phyloP scores from a whole-genome alignment of 371 early-diverging fungal species.

The Mortierella sp. region DNA sequence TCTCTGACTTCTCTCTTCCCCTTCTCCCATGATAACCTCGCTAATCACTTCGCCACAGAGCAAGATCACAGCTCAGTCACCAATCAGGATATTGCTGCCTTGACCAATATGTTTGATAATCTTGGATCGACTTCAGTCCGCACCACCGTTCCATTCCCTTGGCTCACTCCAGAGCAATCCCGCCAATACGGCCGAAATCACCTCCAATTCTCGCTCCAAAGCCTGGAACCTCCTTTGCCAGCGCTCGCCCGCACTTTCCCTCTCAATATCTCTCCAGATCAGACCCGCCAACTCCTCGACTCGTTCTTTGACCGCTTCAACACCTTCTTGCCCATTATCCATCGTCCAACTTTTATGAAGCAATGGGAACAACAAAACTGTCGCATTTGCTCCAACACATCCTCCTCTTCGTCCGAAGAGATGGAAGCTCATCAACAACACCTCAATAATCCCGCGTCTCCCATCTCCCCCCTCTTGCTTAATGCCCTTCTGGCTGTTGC shows the following conservation, averaged over 20 bases:
- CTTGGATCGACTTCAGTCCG: conserved; percentile 52
- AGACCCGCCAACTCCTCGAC: conserved; percentile 60
- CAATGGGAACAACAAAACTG: conserved; percentile 42
- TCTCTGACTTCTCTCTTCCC: conserved; percentile 44
- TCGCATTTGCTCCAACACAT: conserved; percentile 4
- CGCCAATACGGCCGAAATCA: conserved; percentile 53
- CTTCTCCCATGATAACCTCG: conserved; percentile 34
- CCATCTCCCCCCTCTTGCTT: conserved; percentile 69
- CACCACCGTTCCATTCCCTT: conserved; percentile 55
- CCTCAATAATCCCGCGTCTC: conserved; percentile 27
- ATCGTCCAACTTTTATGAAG: conserved; percentile 67
- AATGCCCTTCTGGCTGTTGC: conserved; percentile 79
- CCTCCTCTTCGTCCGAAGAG: not conserved
- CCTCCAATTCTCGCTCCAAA: conserved; percentile 49
- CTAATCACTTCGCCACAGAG: conserved; percentile 1
- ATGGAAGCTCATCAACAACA: conserved; percentile 40
- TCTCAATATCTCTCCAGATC: conserved; percentile 51
- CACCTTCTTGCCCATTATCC: conserved; percentile 72
- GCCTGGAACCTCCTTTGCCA: conserved; percentile 51
- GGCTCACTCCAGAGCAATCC: conserved; percentile 55
- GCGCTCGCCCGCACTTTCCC: conserved; percentile 31
- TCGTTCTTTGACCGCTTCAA: conserved; percentile 75
- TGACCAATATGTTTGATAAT: conserved; percentile 49
- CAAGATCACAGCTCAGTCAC: conserved; percentile 11
- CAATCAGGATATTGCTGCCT: conserved; percentile 28